A percentile compares a stretch with the other conserved stretches of the same genome.
Conservation (phyloP, 2,329 filamentous ascomycete species). For the Xylariales sp. region DNA sequence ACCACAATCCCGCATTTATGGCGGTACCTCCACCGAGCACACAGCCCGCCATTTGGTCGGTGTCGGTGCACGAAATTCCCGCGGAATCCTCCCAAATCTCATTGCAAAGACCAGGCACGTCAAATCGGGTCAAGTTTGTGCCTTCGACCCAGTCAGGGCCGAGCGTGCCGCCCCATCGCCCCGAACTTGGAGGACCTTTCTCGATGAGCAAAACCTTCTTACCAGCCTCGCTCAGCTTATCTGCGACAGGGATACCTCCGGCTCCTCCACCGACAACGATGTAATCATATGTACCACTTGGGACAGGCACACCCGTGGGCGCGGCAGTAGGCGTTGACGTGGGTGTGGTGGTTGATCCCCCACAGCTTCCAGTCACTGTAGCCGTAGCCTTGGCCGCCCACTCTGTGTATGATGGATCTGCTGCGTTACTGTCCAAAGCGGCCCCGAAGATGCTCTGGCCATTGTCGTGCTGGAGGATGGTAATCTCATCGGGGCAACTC, state of each 20-base stretch:
- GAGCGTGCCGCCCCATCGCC: constrained; percentile 72
- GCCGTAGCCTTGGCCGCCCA: constrained; percentile 60
- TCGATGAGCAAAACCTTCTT: constrained; percentile 73
- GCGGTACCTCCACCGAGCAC: constrained; percentile 75
- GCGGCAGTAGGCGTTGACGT: constrained; percentile 45
- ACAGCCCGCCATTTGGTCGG: constrained; percentile 79
- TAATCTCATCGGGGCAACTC: constrained; percentile 57
- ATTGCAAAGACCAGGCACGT: constrained; percentile 77
- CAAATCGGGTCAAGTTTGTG: constrained; percentile 74
- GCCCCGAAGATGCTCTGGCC: constrained; percentile 66
- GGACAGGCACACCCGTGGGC: constrained; percentile 52
- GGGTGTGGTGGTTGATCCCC: constrained; percentile 44
- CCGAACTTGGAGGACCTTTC: constrained; percentile 70
- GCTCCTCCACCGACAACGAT: constrained; percentile 70
- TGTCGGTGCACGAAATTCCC: constrained; percentile 74
- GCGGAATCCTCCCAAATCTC: constrained; percentile 73
- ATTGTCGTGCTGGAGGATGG: constrained; percentile 66
- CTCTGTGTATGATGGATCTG: constrained; percentile 55
- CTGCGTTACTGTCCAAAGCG: constrained; percentile 51
- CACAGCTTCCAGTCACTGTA: constrained; percentile 52
- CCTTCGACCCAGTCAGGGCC: constrained; percentile 70
- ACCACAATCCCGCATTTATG: constrained; percentile 76
- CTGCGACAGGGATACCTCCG: constrained; percentile 68
- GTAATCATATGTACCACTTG: constrained; percentile 66
- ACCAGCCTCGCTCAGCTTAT: constrained; percentile 71